These are phyloP conservation scores for Ogataea nitratoaversa DNA, from an alignment of 805 yeast species.

Conservation along the genomic window DNA sequence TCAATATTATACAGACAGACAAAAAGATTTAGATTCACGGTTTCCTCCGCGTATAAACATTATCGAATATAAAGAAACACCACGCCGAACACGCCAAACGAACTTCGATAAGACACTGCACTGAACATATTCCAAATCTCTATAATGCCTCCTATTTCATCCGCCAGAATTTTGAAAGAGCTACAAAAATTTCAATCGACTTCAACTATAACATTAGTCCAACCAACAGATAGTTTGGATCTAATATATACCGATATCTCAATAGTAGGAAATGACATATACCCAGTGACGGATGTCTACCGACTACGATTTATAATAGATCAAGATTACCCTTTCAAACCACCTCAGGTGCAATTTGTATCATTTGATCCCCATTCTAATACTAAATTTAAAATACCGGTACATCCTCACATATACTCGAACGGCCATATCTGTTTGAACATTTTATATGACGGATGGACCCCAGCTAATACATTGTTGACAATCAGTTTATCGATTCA, in stretches of 20 bases:
- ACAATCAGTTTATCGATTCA: constrained; percentile 55
- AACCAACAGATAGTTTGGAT: constrained; percentile 12
- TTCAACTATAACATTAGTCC: constrained; percentile 10
- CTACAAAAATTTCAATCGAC: constrained; percentile 13
- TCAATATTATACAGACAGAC: no score
- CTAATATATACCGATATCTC: constrained; percentile 35
- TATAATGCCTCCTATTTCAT: constrained; percentile 7
- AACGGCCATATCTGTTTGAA: constrained; percentile 79
- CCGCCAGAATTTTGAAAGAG: constrained; percentile 16
- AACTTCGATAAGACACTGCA: no score
- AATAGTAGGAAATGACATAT: constrained; percentile 34
- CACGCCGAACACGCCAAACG: no score
- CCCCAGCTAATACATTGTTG: constrained; percentile 54
- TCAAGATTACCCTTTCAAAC: constrained; percentile 50
- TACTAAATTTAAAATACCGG: constrained; percentile 39
- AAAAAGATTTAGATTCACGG: no score
- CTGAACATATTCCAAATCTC: no score
- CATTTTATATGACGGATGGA: constrained; percentile 62
- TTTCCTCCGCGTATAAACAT: no score
- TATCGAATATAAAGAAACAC: no score
- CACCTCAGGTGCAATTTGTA: constrained; percentile 57
- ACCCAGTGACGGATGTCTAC: constrained; percentile 33
- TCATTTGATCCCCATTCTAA: constrained; percentile 13
- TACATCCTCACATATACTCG: constrained; percentile 71
- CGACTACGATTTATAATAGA: constrained; percentile 41